These are phyloP conservation scores for Triticum monococcum DNA, from an alignment of 176 grass and related monocot species.

Conservation along the genomic window DNA sequence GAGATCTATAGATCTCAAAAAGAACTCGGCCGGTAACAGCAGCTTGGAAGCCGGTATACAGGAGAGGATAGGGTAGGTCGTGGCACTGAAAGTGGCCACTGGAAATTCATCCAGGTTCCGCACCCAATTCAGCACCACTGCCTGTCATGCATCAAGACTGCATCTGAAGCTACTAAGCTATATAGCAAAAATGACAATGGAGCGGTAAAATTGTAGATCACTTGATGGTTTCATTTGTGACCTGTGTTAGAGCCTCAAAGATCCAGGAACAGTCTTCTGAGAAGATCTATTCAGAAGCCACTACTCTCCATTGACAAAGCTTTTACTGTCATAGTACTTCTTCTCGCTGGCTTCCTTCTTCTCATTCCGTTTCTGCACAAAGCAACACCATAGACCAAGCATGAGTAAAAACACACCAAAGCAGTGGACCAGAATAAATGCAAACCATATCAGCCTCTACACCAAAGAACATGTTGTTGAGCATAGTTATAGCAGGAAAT, in stretches of 20 bases:
- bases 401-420: slow-evolving; percentile 35
- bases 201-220: slow-evolving; percentile 34
- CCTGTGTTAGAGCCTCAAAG: slow-evolving; percentile 30
- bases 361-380: slow-evolving; percentile 86
- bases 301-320: slow-evolving; percentile 68
- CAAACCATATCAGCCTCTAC: slow-evolving; percentile 19
- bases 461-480: slow-evolving; percentile 6
- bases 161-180: slow-evolving; percentile 45
- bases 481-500: background rate
- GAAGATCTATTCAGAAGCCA: slow-evolving; percentile 4
- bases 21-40: background rate
- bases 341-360: slow-evolving; percentile 99
- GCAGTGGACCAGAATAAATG: slow-evolving; percentile 40
- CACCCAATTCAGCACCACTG: background rate
- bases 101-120: slow-evolving; percentile 8
- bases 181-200: slow-evolving; percentile 34
- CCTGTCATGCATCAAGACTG: slow-evolving; percentile 23
- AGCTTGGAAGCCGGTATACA: slow-evolving; percentile 8
- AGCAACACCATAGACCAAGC: slow-evolving; percentile 19
- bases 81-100: background rate
- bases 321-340: slow-evolving; percentile 92
- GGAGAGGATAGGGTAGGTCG: background rate
- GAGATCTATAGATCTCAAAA: slow-evolving; percentile 16
- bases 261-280: slow-evolving; percentile 9
- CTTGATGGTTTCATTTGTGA: slow-evolving; percentile 19